phyloP scores from a whole-genome alignment of 1,284 basidiomycete genomes.

The Rhodotorula sp. region DNA sequence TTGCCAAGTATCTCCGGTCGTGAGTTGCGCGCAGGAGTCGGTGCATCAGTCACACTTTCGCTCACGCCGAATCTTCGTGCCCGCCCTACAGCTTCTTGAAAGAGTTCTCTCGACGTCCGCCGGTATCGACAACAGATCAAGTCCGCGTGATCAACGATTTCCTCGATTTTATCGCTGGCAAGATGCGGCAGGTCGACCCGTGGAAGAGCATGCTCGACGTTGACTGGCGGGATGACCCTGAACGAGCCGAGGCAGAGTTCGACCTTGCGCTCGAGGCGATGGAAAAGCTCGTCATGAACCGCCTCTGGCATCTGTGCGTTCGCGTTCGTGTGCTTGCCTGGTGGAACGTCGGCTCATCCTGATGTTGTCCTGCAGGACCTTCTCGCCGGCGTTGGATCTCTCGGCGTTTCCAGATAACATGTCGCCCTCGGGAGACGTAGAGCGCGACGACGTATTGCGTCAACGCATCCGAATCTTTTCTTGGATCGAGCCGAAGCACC shows the following conservation, averaged over 20 bases:
- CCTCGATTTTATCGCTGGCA: constrained; percentile 78
- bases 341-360: neutral
- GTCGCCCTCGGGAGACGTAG: constrained; percentile 84
- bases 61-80: neutral
- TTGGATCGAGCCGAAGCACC: constrained; percentile 85
- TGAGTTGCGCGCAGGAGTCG: constrained; percentile 49
- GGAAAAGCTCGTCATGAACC: constrained; percentile 99
- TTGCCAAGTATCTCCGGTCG: constrained; percentile 88
- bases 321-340: no score
- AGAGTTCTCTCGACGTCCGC: constrained; percentile 78
- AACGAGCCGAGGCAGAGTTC: constrained; percentile 70
- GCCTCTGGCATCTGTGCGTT: constrained; percentile 66
- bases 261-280: constrained; percentile 97
- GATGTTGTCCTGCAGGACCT: constrained; percentile 61
- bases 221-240: constrained; percentile 20
- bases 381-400: constrained; percentile 73
- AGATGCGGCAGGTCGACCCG: constrained; percentile 77
- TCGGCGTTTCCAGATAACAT: constrained; percentile 61
- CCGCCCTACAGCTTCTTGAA: constrained; percentile 67
- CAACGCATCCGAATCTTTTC: constrained; percentile 89
- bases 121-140: constrained; percentile 85
- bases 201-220: constrained; percentile 32
- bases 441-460: constrained; percentile 82
- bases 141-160: constrained; percentile 93
- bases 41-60: neutral